Evolutionary conservation across 2,329 filamentous ascomycete species (phyloP).

Genomic region (Escovopsis sp.): DNA sequence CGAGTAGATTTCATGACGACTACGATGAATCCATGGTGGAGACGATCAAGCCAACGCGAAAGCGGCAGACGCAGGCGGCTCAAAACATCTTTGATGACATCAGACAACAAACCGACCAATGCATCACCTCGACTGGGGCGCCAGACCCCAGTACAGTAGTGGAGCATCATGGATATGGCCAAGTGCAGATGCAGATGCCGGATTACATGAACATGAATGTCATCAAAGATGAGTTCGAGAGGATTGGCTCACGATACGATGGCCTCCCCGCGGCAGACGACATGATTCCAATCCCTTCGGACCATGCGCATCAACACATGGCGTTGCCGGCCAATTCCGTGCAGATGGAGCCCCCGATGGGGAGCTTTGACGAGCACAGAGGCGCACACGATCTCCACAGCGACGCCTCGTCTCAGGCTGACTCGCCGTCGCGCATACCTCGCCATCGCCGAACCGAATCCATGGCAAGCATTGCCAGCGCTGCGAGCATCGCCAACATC

Average conservation of each 20-base stretch:
- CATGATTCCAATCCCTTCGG: conserved; percentile 25
- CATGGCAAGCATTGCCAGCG: conserved; percentile 40
- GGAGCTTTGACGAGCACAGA: conserved; percentile 26
- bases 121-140: conserved; percentile 38
- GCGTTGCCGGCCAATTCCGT: conserved; percentile 35
- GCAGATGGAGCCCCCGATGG: conserved; percentile 24
- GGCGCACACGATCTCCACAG: conserved; percentile 5
- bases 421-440: conserved; percentile 12
- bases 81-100: conserved; percentile 44
- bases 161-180: conserved; percentile 30
- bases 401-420: conserved; percentile 8
- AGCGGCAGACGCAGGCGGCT: conserved; percentile 26
- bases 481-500: conserved; percentile 45
- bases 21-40: conserved; percentile 55
- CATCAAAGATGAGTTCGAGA: conserved; percentile 30
- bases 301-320: conserved; percentile 32
- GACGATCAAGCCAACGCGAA: conserved; percentile 43
- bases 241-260: conserved; percentile 22
- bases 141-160: conserved; percentile 32
- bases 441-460: conserved; percentile 45
- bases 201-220: conserved; percentile 42
- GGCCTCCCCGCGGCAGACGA: conserved; percentile 17
- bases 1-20: conserved; percentile 40
- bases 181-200: conserved; percentile 35
- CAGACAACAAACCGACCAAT: conserved; percentile 39